Evolutionary conservation across 139 green algal species (phyloP).

Genomic region (Closterium sp.): DNA sequence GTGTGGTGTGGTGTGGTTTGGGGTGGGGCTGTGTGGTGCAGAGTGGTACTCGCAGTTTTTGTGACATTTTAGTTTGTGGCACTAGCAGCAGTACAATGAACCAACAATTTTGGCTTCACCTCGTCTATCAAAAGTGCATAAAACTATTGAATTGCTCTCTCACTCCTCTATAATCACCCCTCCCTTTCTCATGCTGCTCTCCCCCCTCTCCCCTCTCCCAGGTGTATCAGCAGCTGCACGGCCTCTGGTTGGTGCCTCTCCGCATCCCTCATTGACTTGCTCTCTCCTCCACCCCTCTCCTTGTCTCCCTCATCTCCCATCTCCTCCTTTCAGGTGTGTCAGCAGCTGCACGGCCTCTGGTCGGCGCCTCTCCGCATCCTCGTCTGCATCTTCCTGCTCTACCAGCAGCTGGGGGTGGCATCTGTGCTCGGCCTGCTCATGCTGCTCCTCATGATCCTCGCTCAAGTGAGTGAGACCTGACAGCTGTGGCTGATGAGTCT

Average conservation of each 20-base stretch:
- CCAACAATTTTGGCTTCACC: too few species aligned
- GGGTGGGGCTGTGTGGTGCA: background rate
- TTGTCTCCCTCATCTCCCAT: too few species aligned
- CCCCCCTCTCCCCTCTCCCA: background rate
- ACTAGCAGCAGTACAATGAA: too few species aligned
- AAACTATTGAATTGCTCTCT: too few species aligned
- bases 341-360: constrained; percentile 52
- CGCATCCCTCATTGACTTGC: too few species aligned
- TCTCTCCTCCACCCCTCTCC: too few species aligned
- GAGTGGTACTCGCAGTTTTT: background rate
- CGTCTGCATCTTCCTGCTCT: constrained; percentile 51
- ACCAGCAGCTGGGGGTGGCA: constrained; percentile 42
- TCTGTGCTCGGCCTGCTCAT: constrained; percentile 34
- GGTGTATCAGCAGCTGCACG: constrained; percentile 46
- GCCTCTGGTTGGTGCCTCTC: constrained; percentile 47
- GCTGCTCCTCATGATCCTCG: constrained; percentile 48
- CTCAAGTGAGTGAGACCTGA: constrained; percentile 16
- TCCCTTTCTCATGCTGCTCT: constrained; percentile 47
- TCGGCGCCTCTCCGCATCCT: constrained; percentile 48
- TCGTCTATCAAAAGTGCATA: too few species aligned
- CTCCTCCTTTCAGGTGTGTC: too few species aligned
- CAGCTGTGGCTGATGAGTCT: too few species aligned
- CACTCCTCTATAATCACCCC: constrained; percentile 33
- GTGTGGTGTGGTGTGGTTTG: background rate
- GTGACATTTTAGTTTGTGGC: too few species aligned